A percentile compares a stretch with the other conserved stretches of the same genome.
Conservation (phyloP, 2,329 filamentous ascomycete species). For the Torrubiella hemipterigena region DNA sequence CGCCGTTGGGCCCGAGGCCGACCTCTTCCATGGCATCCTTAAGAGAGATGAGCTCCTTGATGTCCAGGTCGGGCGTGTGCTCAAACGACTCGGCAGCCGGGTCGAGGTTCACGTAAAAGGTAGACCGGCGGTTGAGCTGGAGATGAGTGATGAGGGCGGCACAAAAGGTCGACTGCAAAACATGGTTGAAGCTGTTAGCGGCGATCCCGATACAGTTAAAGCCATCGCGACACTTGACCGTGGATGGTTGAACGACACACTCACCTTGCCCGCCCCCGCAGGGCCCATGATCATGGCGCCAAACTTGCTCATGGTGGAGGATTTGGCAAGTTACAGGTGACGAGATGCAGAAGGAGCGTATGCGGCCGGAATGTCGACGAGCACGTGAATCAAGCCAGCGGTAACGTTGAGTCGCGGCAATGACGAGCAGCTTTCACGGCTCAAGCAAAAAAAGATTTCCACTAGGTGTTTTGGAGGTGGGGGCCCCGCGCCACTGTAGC, state of each 20-base stretch:
- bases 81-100: slow-evolving; percentile 88
- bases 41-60: slow-evolving; percentile 86
- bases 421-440: too few species aligned
- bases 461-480: too few species aligned
- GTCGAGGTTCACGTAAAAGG: slow-evolving; percentile 97
- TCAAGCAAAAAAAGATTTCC: background rate
- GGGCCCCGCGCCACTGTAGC: background rate
- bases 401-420: too few species aligned
- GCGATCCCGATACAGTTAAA: background rate
- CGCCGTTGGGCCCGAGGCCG: slow-evolving; percentile 80
- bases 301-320: slow-evolving; percentile 71
- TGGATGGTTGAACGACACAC: background rate
- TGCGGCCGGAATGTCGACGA: too few species aligned
- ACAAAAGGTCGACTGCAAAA: slow-evolving; percentile 74
- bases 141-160: slow-evolving; percentile 87
- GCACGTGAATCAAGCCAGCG: too few species aligned
- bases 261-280: slow-evolving; percentile 82
- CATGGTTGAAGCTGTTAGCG: background rate
- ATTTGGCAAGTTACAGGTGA: background rate
- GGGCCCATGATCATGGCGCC: slow-evolving; percentile 93
- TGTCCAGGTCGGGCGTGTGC: slow-evolving; percentile 86
- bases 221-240: background rate
- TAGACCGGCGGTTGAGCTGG: slow-evolving; percentile 78
- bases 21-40: slow-evolving; percentile 97
- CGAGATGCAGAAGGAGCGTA: too few species aligned